phyloP scores from a whole-genome alignment of 352 stramenopile genomes.

The Lagenidium sp. region DNA sequence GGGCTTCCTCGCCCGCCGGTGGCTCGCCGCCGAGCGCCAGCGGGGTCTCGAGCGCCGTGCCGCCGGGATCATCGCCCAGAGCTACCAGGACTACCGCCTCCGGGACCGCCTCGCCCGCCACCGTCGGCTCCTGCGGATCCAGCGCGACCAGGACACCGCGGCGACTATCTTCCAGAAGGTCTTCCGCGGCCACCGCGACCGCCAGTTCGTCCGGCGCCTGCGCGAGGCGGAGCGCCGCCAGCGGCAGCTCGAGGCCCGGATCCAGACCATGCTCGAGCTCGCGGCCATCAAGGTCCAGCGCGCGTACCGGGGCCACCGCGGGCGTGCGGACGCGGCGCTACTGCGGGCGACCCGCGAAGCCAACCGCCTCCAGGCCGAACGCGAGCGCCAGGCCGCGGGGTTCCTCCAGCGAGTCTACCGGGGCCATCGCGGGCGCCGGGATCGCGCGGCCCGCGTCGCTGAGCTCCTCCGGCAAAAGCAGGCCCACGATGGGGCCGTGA shows the following conservation, averaged over 20 bases:
- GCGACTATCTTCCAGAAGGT: conserved; percentile 69
- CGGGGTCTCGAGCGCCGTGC: conserved; percentile 20
- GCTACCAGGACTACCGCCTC: conserved; percentile 45
- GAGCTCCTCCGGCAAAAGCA: conserved; percentile 40
- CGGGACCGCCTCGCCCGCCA: conserved; percentile 36
- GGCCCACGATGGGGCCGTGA: conserved; percentile 33
- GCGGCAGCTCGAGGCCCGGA: conserved; percentile 36
- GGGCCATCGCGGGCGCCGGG: conserved; percentile 42
- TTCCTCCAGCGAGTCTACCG: conserved; percentile 78
- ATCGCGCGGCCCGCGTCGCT: conserved; percentile 29
- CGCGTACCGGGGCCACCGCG: conserved; percentile 51
- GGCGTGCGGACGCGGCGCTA: conserved; percentile 36
- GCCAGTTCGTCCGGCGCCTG: conserved; percentile 29
- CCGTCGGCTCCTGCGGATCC: conserved; percentile 43
- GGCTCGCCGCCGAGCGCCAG: conserved; percentile 20
- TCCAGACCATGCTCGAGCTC: conserved; percentile 48
- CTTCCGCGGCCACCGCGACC: conserved; percentile 53
- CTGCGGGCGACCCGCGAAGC: conserved; percentile 37
- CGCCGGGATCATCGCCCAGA: conserved; percentile 26
- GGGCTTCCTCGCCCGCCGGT: conserved; percentile 61
- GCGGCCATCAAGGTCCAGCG: conserved; percentile 65
- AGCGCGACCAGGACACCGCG: conserved; percentile 40
- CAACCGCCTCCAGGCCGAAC: conserved; percentile 26
- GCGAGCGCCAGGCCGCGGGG: conserved; percentile 27
- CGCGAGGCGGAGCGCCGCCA: conserved; percentile 31